Conservation (phyloP, 106 monocot species). For the Dendrobium nobile region DNA sequence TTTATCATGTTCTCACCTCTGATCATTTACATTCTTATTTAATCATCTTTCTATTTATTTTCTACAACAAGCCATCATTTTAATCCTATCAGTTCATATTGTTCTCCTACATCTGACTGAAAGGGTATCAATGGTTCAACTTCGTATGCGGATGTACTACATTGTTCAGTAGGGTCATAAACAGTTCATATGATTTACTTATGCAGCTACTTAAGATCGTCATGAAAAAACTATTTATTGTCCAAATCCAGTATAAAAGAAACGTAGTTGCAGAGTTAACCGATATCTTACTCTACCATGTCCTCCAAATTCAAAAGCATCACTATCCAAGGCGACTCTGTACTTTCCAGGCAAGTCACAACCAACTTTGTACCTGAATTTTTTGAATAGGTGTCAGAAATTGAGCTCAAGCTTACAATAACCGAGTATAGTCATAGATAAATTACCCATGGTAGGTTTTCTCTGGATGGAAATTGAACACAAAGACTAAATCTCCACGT, state of each 20-base stretch:
- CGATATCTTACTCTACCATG: slow-evolving; percentile 62
- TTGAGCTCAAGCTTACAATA: background rate
- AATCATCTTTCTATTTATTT: background rate
- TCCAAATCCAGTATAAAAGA: background rate
- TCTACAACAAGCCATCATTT: background rate
- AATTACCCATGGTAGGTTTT: slow-evolving; percentile 83
- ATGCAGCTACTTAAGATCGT: background rate
- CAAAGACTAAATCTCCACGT: slow-evolving; percentile 84
- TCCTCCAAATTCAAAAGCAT: slow-evolving; percentile 84
- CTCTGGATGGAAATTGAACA: slow-evolving; percentile 94
- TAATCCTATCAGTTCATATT: background rate
- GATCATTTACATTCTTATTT: too few species aligned
- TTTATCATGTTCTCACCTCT: background rate
- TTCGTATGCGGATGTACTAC: background rate
- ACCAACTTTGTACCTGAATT: slow-evolving; percentile 76
- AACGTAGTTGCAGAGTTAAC: background rate
- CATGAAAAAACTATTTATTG: background rate
- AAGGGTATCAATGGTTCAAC: background rate
- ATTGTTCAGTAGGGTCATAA: background rate
- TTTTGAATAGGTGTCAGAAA: slow-evolving; percentile 8
- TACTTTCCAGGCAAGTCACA: slow-evolving; percentile 90
- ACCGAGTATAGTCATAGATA: background rate
- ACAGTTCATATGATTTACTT: background rate
- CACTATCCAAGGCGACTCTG: slow-evolving; percentile 78
- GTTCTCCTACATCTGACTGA: background rate